phyloP scores from a whole-genome alignment of 169 alveolate species.

The Neospora caninum region DNA sequence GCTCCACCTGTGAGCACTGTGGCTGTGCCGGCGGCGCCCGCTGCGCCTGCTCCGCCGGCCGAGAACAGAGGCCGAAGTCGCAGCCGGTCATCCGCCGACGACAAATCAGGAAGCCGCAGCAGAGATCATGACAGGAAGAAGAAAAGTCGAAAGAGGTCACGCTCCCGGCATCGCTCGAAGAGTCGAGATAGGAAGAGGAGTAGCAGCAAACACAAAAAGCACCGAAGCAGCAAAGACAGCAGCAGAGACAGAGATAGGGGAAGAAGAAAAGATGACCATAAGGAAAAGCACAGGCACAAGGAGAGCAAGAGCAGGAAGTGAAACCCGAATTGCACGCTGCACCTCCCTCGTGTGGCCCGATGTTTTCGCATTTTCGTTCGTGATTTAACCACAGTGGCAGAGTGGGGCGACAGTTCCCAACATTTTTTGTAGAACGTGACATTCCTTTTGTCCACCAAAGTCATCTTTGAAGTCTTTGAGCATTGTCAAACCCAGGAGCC shows the following conservation, averaged over 20 bases:
- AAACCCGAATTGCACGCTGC: not conserved
- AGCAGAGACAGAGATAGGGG: not conserved
- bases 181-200: slow-evolving; percentile 16
- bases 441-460: no score
- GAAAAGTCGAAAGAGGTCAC: not conserved
- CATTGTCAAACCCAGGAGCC: no score
- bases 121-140: slow-evolving; percentile 19
- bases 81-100: not conserved
- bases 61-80: not conserved
- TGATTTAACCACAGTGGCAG: no score
- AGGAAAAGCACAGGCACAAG: slow-evolving; percentile 2
- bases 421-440: no score
- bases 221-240: not conserved
- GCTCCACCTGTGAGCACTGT: not conserved
- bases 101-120: slow-evolving; percentile 33
- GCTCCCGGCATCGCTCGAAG: slow-evolving; percentile 15
- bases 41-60: not conserved
- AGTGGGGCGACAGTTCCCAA: no score
- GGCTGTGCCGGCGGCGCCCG: not conserved
- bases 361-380: no score
- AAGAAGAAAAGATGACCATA: not conserved
- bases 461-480: no score
- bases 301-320: not conserved
- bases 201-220: slow-evolving; percentile 40
- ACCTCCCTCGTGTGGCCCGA: not conserved